Conservation (phyloP, 768 basidiomycete genomes). For the Lentinus brumalis region DNA sequence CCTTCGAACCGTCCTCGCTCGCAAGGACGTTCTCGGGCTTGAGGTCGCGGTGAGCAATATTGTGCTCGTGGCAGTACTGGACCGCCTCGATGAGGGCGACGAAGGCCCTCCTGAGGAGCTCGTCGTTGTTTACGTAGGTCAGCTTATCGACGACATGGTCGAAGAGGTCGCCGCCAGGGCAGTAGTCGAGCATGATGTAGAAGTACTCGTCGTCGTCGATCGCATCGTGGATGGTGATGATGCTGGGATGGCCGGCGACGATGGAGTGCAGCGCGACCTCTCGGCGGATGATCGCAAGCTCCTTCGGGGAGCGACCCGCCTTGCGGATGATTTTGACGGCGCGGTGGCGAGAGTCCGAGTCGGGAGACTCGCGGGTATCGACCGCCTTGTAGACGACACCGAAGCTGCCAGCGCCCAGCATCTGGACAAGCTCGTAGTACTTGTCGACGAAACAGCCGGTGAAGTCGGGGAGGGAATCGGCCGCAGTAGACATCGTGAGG, state of each 20-base stretch:
- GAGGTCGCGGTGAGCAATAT: conserved; percentile 95
- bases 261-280: conserved; percentile 63
- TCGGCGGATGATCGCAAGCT: conserved; percentile 37
- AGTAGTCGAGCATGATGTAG: conserved; percentile 63
- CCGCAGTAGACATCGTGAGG: conserved; percentile 60
- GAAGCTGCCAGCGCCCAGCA: conserved; percentile 6
- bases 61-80: conserved; percentile 56
- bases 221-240: conserved; percentile 69
- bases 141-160: conserved; percentile 39
- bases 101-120: conserved; percentile 48
- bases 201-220: conserved; percentile 62
- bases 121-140: conserved; percentile 44
- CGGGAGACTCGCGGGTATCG: not conserved
- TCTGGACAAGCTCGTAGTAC: not conserved
- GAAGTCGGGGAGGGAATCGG: conserved; percentile 92
- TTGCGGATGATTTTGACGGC: conserved; percentile 28
- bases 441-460: conserved; percentile 52
- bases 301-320: conserved; percentile 25
- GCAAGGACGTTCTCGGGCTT: conserved; percentile 97
- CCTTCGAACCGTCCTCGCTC: conserved; percentile 88
- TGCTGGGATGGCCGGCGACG: conserved; percentile 56
- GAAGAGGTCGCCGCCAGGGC: conserved; percentile 46
- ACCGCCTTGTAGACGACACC: conserved; percentile 12
- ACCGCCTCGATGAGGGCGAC: conserved; percentile 55
- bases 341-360: not conserved